Evolutionary conservation across 768 basidiomycete species (phyloP).

Genomic region (Leccinum broughii): DNA sequence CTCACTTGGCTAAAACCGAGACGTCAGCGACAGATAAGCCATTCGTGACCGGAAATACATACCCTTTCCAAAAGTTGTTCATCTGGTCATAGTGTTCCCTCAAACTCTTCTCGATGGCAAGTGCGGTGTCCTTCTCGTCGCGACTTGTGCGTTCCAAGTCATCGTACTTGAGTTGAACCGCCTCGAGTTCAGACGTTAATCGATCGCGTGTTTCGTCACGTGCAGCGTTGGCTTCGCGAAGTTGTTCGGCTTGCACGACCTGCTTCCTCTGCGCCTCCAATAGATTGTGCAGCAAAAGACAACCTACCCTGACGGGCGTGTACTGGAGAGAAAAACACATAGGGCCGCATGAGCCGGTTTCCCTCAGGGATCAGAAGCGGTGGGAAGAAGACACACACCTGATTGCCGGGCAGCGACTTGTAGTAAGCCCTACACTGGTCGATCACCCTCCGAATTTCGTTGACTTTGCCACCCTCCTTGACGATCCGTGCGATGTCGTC

Average conservation of each 20-base stretch:
- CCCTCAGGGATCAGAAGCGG: conserved; percentile 9
- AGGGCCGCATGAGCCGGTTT: conserved; percentile 8
- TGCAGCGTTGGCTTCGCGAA: no score
- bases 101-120: conserved; percentile 52
- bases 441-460: conserved; percentile 49
- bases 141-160: conserved; percentile 41
- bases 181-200: conserved; percentile 36
- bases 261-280: no score
- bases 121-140: conserved; percentile 53
- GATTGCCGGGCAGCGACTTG: conserved; percentile 43
- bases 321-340: neutral
- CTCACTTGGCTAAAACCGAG: conserved; percentile 36
- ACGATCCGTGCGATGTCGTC: conserved; percentile 54
- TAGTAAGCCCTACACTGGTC: conserved; percentile 52
- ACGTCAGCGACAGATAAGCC: conserved; percentile 20
- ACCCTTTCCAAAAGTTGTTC: conserved; percentile 42
- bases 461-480: conserved; percentile 54
- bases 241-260: no score
- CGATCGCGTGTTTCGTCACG: conserved; percentile 20
- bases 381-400: conserved; percentile 36
- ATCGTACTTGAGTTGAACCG: conserved; percentile 41
- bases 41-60: conserved; percentile 18
- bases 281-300: no score
- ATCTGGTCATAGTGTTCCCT: conserved; percentile 52
- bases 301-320: no score